Conservation (phyloP, 768 basidiomycete genomes). For the Boletellus sp. region DNA sequence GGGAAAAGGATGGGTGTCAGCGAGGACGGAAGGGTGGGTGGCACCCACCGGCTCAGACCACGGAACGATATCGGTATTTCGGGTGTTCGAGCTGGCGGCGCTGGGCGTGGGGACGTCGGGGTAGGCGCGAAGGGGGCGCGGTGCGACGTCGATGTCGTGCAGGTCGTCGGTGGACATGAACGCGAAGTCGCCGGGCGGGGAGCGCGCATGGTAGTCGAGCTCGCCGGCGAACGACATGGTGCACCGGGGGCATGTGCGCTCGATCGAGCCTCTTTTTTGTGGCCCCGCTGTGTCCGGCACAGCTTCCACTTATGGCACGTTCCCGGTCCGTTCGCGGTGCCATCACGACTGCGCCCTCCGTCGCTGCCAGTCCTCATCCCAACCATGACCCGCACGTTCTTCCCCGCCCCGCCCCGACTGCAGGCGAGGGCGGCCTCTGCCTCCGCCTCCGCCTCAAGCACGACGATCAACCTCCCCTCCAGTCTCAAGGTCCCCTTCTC, state of each 20-base stretch:
- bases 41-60: slow-evolving; percentile 19
- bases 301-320: slow-evolving; percentile 9
- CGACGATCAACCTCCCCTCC: slow-evolving; percentile 33
- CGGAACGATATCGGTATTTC: slow-evolving; percentile 17
- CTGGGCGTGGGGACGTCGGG: slow-evolving; percentile 8
- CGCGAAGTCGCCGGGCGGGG: slow-evolving; percentile 7
- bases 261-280: background rate
- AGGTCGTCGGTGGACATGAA: slow-evolving; percentile 8
- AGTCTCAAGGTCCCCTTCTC: slow-evolving; percentile 50
- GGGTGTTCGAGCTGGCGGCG: background rate
- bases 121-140: slow-evolving; percentile 1
- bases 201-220: background rate
- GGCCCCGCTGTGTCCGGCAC: background rate
- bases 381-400: slow-evolving; percentile 4
- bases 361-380: background rate
- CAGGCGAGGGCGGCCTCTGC: slow-evolving; percentile 32
- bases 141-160: background rate
- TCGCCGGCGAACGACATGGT: slow-evolving; percentile 16
- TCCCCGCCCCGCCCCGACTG: slow-evolving; percentile 6
- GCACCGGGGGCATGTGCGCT: background rate
- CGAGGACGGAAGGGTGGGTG: background rate
- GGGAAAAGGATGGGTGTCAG: slow-evolving; percentile 11
- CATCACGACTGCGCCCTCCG: slow-evolving; percentile 11
- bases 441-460: slow-evolving; percentile 35
- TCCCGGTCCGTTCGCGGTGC: slow-evolving; percentile 4